Base-by-base conservation (phyloP, 2,329 filamentous ascomycete species). In the Colletotrichum cordylinicola region DNA sequence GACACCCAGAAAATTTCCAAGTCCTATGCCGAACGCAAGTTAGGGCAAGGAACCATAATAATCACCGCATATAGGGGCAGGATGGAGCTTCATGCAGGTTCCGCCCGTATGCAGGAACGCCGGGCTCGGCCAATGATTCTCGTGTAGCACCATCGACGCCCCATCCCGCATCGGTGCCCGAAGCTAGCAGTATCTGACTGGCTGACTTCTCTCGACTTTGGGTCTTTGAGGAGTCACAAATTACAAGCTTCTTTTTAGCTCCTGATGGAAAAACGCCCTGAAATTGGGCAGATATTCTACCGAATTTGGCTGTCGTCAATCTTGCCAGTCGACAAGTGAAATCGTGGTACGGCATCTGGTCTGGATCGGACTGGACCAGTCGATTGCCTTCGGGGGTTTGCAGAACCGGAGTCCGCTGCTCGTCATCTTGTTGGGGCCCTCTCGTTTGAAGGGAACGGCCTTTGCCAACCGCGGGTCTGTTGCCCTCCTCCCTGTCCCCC, bases 61-160 rank as follows among this genome's bases (percentile, higher is more conserved):
- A 43, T 60, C 70, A 61, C 24, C 56, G 64, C 15, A 74, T 65
- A 65, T 74, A 74, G 70, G 70, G 70, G 64, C 37, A 55, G 67
- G 56, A 61, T 70, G 67, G 56, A 24, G 56, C 62, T 64, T 74
- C 56, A 69, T 69, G 73, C 64, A 58, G 58, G 64, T 73, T 75
- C 70, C 70, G 70, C 74, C 58, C 9, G 27, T 64, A 74, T 74
- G 70, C 74, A 75, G 74, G 73, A 73, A 73, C 74, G 35, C 33
- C 27, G 31, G 64, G 58, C 70, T 65, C 39, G 48, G 64, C 70
- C 73, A 75, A 73, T 68, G 35, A 21, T 43, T 60, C 43, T 35
- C 33, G 67, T 56, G 16, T 16, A 70, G 31, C 24, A 56, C 35
- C 56, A 33, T 31, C 31, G n/a, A n/a, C 70, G 62, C 62, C 62